Percentiles rank a stretch among this genome's conserved stretches.
These are phyloP conservation scores for Glaciozyma martinii DNA, from an alignment of 768 basidiomycete genomes.

Conservation along the genomic window DNA sequence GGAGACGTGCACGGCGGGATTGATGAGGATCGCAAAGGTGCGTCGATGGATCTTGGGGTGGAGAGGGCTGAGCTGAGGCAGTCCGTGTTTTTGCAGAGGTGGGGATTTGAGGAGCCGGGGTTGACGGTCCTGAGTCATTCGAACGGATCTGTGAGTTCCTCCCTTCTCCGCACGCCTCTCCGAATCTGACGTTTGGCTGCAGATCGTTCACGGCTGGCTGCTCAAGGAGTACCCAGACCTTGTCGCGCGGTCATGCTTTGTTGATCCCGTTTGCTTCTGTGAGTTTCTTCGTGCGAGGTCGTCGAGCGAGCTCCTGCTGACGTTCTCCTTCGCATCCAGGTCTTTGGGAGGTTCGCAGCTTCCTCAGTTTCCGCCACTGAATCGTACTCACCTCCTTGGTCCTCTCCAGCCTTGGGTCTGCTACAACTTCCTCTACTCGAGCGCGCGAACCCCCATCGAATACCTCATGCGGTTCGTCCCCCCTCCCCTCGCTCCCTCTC, in stretches of 20 bases:
- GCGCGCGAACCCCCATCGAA: slow-evolving; percentile 44
- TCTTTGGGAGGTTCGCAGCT: slow-evolving; percentile 77
- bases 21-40: slow-evolving; percentile 52
- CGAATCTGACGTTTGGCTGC: no score
- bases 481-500: neutral
- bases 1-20: slow-evolving; percentile 49
- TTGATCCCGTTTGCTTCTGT: slow-evolving; percentile 56
- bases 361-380: neutral
- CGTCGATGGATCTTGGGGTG: neutral
- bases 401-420: slow-evolving; percentile 51
- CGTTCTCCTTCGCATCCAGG: slow-evolving; percentile 63
- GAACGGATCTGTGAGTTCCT: slow-evolving; percentile 51
- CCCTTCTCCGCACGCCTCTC: no score
- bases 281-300: neutral
- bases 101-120: slow-evolving; percentile 50
- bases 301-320: neutral
- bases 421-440: slow-evolving; percentile 76
- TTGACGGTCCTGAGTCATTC: slow-evolving; percentile 79
- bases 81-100: neutral
- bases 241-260: slow-evolving; percentile 68
- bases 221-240: slow-evolving; percentile 62
- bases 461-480: slow-evolving; percentile 51
- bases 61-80: neutral
- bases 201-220: slow-evolving; percentile 77
- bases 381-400: neutral